Base-by-base conservation (phyloP, 441 rosid species). In the Lepidium campestre region DNA sequence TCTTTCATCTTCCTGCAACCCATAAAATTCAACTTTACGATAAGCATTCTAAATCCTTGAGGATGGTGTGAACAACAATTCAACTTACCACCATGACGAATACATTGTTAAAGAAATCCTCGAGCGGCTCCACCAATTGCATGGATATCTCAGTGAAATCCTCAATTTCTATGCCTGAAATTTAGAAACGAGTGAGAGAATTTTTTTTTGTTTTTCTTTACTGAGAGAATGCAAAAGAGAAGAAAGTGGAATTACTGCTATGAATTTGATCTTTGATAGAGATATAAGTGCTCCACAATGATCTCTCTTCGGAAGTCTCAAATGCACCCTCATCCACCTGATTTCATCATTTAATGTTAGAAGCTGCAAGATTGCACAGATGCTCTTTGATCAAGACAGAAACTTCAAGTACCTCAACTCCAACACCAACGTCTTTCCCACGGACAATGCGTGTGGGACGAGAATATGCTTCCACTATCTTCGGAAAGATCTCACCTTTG, bases 21-120 rank as follows among this genome's bases (percentile, higher is more conserved):
- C 35, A 27, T 47, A 4, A 5, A 1, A 23, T 37, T 50, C 6
- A 56, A 61, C 19, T 44, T 40, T 12, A 58, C 13, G 1, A 15
- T 23, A 45, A 46, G 39, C 59, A 25, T 29, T 58, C 44, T 7
- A 6, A 23, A 70, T 32, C 14, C 23, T 25, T 32, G 15, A 50
- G 20, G 10, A 58, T 12, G 57, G 1, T 25, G 14, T 39, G 36
- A 58, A 56, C 52, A 48, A 48, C 55, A 5, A 3, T 35, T 49
- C 20, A 71, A 80, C 99, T 50, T 82, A 91, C 99, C 99, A 93
- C 99, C 97, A 90, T 93, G 68, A 93, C 96, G 22, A 93, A 93
- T 58, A 91, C 97, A 70, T 86, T 70, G 70, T 91, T 79, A 79
- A 93, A 91, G 79, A 93, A 93, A 68, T 91, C 87, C 69, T 91